Evolutionary conservation across 148 eudicot species (phyloP).

Genomic region (Hydrangea macrophylla): DNA sequence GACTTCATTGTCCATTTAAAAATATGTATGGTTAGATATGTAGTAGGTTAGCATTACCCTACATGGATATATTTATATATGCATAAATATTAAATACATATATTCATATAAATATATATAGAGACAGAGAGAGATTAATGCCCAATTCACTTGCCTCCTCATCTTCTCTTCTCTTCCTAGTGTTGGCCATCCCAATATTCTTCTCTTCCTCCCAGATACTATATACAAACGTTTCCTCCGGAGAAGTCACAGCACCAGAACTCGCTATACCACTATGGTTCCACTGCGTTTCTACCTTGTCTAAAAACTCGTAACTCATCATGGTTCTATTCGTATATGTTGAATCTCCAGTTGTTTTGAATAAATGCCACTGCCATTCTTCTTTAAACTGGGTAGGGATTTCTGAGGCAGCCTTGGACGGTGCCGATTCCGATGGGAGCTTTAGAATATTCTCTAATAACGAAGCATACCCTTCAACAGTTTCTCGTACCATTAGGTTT

Average conservation of each 20-base stretch:
- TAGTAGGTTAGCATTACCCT: too few relatives aligned
- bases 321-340: conserved; percentile 29
- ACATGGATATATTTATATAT: too few relatives aligned
- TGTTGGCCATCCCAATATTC: conserved; percentile 31
- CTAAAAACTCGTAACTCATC: conserved; percentile 34
- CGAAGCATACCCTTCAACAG: conserved; percentile 68
- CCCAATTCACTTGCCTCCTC: conserved; percentile 54
- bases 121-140: too few relatives aligned
- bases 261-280: conserved; percentile 27
- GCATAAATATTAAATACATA: too few relatives aligned
- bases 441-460: conserved; percentile 57
- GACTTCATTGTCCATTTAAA: too few relatives aligned
- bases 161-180: conserved; percentile 72
- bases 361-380: conserved; percentile 71
- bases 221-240: conserved; percentile 48
- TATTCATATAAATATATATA: too few relatives aligned
- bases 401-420: conserved; percentile 44
- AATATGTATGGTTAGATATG: too few relatives aligned
- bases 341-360: conserved; percentile 36
- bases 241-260: conserved; percentile 22
- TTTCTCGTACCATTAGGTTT: conserved; percentile 67
- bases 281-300: conserved; percentile 44
- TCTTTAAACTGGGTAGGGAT: conserved; percentile 51
- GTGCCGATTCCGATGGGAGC: conserved; percentile 77
- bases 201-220: conserved; percentile 81